These are phyloP conservation scores for Ophidiomyces ophidiicola DNA, from an alignment of 2,329 filamentous ascomycete genomes.

Conservation along the genomic window DNA sequence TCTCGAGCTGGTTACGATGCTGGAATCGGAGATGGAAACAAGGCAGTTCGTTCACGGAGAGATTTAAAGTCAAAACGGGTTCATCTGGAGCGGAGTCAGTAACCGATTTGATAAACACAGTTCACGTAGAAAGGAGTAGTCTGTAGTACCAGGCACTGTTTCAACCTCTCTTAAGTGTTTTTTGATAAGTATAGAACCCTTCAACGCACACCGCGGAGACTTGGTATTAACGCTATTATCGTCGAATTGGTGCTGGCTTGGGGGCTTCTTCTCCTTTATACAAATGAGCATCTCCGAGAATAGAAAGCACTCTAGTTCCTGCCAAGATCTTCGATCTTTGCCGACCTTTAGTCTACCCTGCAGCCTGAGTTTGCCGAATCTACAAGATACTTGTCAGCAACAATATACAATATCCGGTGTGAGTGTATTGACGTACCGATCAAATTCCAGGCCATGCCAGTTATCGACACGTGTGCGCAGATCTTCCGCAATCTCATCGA, in stretches of 20 bases:
- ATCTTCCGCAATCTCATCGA: slow-evolving; percentile 78
- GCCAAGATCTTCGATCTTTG: slow-evolving; percentile 93
- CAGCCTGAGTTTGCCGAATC: slow-evolving; percentile 81
- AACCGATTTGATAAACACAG: background rate
- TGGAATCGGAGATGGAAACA: slow-evolving; percentile 89
- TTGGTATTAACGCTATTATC: slow-evolving; percentile 45
- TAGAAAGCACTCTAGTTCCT: slow-evolving; percentile 91
- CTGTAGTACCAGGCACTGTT: slow-evolving; percentile 35
- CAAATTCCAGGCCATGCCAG: slow-evolving; percentile 93
- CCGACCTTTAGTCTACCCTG: slow-evolving; percentile 86
- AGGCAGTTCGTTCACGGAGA: slow-evolving; percentile 83
- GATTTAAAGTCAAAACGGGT: slow-evolving; percentile 71
- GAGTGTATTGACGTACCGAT: slow-evolving; percentile 42
- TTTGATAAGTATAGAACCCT: slow-evolving; percentile 95
- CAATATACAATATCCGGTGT: background rate
- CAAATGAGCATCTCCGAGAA: slow-evolving; percentile 99
- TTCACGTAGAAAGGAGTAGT: background rate
- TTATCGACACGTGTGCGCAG: slow-evolving; percentile 85
- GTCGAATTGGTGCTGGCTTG: slow-evolving; percentile 48
- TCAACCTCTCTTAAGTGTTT: slow-evolving; percentile 93
- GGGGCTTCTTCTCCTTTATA: slow-evolving; percentile 86
- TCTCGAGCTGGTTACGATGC: slow-evolving; percentile 68
- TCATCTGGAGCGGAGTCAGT: slow-evolving; percentile 45
- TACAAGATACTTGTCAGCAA: slow-evolving; percentile 24
- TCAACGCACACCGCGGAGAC: slow-evolving; percentile 69